Evolutionary conservation across 345 rosid genomes (phyloP).

Genomic region (Alliaria petiolata): DNA sequence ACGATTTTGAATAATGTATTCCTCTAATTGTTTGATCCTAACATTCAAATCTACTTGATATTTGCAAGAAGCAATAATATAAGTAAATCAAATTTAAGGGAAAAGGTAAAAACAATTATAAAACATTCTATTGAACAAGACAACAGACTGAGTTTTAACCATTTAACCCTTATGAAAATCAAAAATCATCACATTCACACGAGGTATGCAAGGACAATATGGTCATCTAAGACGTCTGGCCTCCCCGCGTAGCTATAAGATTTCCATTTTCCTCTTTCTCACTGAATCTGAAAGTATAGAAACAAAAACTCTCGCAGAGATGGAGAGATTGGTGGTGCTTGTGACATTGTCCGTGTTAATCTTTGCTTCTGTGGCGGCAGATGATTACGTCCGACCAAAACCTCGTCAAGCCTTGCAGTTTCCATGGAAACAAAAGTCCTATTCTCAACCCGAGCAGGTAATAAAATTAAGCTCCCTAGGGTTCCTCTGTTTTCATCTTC

Average conservation of each 20-base stretch:
- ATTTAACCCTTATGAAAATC: neutral
- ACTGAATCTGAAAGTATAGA: constrained; percentile 20
- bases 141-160: neutral
- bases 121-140: neutral
- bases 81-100: neutral
- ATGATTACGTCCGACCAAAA: constrained; percentile 62
- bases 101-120: too few relatives aligned
- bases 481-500: neutral
- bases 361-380: constrained; percentile 39
- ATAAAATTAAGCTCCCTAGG: neutral
- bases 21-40: neutral
- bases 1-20: neutral
- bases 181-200: constrained; percentile 13
- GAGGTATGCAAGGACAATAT: neutral
- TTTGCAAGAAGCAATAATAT: neutral
- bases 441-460: constrained; percentile 81
- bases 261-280: neutral
- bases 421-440: constrained; percentile 47
- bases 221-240: neutral
- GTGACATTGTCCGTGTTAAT: constrained; percentile 21
- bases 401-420: constrained; percentile 74
- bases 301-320: neutral
- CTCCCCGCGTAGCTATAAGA: neutral
- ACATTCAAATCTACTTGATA: neutral
- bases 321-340: constrained; percentile 28